phyloP scores from a whole-genome alignment of 2,329 filamentous ascomycete genomes.

The Fusarium pseudocircinatum region DNA sequence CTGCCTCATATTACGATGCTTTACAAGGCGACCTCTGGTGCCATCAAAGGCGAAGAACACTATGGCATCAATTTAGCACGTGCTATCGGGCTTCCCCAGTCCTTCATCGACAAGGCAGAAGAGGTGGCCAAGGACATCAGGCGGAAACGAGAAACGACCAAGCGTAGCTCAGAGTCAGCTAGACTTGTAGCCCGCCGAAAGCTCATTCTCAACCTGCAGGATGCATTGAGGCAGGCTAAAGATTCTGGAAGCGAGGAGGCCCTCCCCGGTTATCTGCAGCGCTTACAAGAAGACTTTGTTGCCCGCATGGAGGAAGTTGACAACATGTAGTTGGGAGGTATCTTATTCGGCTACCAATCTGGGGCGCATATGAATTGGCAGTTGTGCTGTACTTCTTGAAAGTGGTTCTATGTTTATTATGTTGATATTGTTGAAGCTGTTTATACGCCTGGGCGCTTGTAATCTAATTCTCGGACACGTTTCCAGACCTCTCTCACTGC shows the following conservation, averaged over 20 bases:
- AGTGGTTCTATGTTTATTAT: background rate
- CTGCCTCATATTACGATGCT: constrained; percentile 80
- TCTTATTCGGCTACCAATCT: background rate
- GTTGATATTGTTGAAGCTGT: background rate
- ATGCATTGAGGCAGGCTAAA: constrained; percentile 75
- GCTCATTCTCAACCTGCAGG: constrained; percentile 76
- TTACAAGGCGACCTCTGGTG: constrained; percentile 82
- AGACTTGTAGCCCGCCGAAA: constrained; percentile 73
- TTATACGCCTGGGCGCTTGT: constrained; percentile 66
- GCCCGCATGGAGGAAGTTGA: constrained; percentile 75
- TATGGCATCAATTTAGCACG: constrained; percentile 88
- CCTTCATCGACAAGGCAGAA: constrained; percentile 75
- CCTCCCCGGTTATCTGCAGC: constrained; percentile 54
- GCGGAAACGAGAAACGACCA: constrained; percentile 64
- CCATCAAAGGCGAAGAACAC: constrained; percentile 70
- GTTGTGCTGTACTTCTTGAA: no score
- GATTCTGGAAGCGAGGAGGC: constrained; percentile 70
- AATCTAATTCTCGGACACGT: constrained; percentile 72
- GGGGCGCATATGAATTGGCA: background rate
- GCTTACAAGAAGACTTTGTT: constrained; percentile 76
- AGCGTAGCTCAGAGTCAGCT: constrained; percentile 66
- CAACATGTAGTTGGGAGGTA: constrained; percentile 13
- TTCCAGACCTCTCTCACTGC: constrained; percentile 78
- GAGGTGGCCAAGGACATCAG: constrained; percentile 71
- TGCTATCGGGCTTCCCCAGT: constrained; percentile 75